Base-by-base conservation (phyloP, 2,329 filamentous ascomycete genomes). In the Xylaria sp. region DNA sequence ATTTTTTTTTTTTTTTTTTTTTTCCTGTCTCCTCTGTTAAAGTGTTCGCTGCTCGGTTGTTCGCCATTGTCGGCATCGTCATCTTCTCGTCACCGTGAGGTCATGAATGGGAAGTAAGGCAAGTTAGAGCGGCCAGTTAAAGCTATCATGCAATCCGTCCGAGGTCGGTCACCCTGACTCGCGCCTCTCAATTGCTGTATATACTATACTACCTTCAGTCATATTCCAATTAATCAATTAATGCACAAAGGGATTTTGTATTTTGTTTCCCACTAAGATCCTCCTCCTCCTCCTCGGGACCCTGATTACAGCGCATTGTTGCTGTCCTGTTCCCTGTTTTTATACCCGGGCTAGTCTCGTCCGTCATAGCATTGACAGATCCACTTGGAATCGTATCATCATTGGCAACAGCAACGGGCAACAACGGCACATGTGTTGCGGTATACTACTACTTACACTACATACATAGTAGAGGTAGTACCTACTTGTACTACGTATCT, bases 71-170 rank as follows among this genome's bases (percentile, higher is more conserved):
- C 66, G 66, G 61, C 62, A 59, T 69, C 64, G 61, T 67, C 66
- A 71, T 65, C 32, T 42, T 10, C 50, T 69, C 69, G 69, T 71
- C 67, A 71, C 66, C 57, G 61, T 63, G 60, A 67, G 60, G 47
- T 66, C 55, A 69, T 58, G 29, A 55, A 35, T 35, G 59, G 23
- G 25, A 50, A 23, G 40, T 5, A 6, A 44, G 40, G 4, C 32
- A 13, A n/a, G n/a, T n/a, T n/a, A n/a, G 40, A 13, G 4, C 16
- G 35, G 27, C 42, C 29, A 53, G 40, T 44, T 16, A 27, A 60
- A 63, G 53, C 16, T 47, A 47, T 12, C 21, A 37, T 18, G 25
- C 40, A 44, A 16, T 44, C 40, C 40, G n/a, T 35, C 32, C 32
- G 32, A 35, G 32, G 32, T 35, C 32, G 32, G 32, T 35, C 32